Conservation (phyloP, 2,329 filamentous ascomycete species). For the Colletotrichum siamense region DNA sequence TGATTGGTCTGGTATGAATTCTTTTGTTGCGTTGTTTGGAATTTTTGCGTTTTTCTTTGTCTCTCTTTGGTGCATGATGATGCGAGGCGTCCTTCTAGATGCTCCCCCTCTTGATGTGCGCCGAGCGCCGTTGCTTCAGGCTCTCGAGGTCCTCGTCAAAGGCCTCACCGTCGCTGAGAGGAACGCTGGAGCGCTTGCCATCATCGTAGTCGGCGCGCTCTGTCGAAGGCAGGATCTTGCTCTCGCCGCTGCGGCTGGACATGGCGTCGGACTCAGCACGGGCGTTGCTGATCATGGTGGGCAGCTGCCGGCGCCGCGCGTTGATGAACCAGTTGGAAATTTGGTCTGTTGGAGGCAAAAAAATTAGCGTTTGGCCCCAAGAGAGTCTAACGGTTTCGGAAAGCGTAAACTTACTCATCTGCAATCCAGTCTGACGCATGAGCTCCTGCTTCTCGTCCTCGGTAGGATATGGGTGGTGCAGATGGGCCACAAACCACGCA, state of each 20-base stretch:
- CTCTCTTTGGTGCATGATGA: not conserved
- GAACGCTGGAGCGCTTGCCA: constrained; percentile 38
- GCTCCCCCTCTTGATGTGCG: constrained; percentile 51
- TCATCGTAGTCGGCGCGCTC: constrained; percentile 44
- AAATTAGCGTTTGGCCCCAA: constrained; percentile 22
- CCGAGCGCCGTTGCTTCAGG: constrained; percentile 36
- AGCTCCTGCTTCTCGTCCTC: constrained; percentile 82
- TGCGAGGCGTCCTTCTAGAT: constrained; percentile 33
- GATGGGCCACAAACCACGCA: constrained; percentile 79
- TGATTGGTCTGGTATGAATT: constrained; percentile 11
- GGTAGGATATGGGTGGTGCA: constrained; percentile 81
- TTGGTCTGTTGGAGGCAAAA: constrained; percentile 52
- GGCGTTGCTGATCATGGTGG: constrained; percentile 63
- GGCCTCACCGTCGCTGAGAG: constrained; percentile 53
- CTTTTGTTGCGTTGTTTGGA: not conserved
- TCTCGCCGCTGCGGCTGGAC: constrained; percentile 33
- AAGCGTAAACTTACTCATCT: constrained; percentile 69
- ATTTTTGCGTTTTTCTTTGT: not conserved
- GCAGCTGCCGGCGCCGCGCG: constrained; percentile 70
- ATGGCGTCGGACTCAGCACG: constrained; percentile 56
- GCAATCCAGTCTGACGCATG: constrained; percentile 76
- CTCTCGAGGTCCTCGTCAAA: constrained; percentile 50
- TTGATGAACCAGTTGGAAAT: constrained; percentile 87
- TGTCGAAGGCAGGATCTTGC: constrained; percentile 42
- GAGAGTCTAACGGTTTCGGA: not conserved